Conservation (phyloP, 1,284 basidiomycete genomes). For the Ustilago bromivora region DNA sequence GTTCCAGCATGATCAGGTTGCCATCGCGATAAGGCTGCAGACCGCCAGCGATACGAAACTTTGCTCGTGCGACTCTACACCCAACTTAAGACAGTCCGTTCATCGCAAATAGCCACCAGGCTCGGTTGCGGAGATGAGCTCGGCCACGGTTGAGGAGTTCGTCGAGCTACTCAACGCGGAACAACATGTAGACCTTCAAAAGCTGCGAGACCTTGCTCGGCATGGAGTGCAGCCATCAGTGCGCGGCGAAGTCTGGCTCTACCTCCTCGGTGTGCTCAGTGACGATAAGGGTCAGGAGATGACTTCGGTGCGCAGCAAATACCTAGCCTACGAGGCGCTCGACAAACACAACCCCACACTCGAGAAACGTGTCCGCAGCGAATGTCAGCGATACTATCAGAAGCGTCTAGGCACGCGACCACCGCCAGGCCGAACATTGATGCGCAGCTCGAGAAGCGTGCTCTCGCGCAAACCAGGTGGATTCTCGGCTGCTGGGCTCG, state of each 20-base stretch:
- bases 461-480: slow-evolving; percentile 30
- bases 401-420: slow-evolving; percentile 54
- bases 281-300: slow-evolving; percentile 68
- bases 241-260: slow-evolving; percentile 68
- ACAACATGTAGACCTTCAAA: slow-evolving; percentile 65
- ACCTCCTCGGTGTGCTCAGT: slow-evolving; percentile 67
- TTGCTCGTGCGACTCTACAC: not conserved
- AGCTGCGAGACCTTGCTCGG: slow-evolving; percentile 63
- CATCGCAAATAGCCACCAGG: not conserved
- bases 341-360: slow-evolving; percentile 62
- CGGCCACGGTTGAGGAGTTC: slow-evolving; percentile 62
- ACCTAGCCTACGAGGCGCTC: slow-evolving; percentile 63
- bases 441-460: slow-evolving; percentile 40
- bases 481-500: slow-evolving; percentile 13
- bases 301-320: slow-evolving; percentile 66
- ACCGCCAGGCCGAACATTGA: slow-evolving; percentile 40
- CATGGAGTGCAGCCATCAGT: slow-evolving; percentile 66
- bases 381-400: slow-evolving; percentile 65
- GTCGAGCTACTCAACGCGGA: slow-evolving; percentile 65
- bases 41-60: not conserved
- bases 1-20: not conserved
- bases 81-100: not conserved
- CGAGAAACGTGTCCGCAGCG: slow-evolving; percentile 64
- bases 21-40: not conserved
- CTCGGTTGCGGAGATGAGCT: slow-evolving; percentile 39